Percentiles rank a stretch among this genome's conserved stretches.
Conservation (phyloP, 176 grass and related monocot genomes). For the Triticum turgidum region DNA sequence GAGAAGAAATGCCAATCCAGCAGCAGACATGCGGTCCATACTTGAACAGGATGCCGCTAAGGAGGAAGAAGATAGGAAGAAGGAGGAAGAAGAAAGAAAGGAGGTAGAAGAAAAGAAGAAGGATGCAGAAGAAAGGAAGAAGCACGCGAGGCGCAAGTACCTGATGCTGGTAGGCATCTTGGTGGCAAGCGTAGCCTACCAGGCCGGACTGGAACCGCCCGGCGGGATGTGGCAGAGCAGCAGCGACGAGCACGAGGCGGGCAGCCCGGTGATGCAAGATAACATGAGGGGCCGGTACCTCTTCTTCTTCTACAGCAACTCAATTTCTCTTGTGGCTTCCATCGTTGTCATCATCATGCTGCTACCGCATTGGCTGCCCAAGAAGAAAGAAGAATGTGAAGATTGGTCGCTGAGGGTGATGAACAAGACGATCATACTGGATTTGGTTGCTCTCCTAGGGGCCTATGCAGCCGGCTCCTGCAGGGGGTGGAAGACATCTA, state of each 20-base stretch:
- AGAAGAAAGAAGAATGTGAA: not conserved
- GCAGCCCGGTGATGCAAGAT: not conserved
- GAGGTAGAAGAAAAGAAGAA: not conserved
- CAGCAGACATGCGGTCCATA: not conserved
- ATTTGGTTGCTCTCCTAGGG: not conserved
- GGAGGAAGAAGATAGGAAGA: not conserved
- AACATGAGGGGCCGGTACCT: not conserved
- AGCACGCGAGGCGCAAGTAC: not conserved
- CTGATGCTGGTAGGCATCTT: not conserved
- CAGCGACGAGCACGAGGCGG: not conserved
- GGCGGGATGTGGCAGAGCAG: not conserved
- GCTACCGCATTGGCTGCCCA: not conserved
- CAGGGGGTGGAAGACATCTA: not conserved
- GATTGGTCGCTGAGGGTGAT: not conserved
- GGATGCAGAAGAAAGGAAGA: not conserved
- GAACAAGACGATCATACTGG: not conserved
- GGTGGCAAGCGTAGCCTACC: not conserved
- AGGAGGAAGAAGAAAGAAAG: not conserved
- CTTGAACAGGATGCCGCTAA: not conserved
- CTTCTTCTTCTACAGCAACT: not conserved
- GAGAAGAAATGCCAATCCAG: not conserved
- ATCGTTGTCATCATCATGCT: not conserved
- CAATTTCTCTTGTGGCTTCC: not conserved
- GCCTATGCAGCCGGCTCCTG: not conserved
- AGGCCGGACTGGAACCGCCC: not conserved